Percentiles rank a stretch among this genome's conserved stretches.
These are phyloP conservation scores for Trichoderma asperelloides DNA, from an alignment of 495 filamentous ascomycete species.

Conservation along the genomic window DNA sequence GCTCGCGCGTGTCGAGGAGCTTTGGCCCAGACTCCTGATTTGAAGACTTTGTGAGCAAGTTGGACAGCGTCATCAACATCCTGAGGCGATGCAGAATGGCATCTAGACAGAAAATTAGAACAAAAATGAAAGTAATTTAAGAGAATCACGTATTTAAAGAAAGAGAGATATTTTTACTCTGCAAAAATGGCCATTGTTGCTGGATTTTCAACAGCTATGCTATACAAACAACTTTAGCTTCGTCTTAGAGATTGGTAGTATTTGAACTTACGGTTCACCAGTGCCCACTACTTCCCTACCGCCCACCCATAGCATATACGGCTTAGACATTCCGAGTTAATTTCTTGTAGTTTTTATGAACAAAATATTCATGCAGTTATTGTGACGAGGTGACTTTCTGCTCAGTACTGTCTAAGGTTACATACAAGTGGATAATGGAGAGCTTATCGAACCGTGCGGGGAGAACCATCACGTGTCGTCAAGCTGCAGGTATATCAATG, in stretches of 20 bases:
- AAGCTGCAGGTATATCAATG: not conserved
- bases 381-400: not conserved
- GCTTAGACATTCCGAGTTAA: slow-evolving; percentile 13
- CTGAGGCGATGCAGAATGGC: slow-evolving; percentile 40
- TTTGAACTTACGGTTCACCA: not conserved
- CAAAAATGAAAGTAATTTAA: not conserved
- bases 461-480: slow-evolving; percentile 6
- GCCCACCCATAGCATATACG: slow-evolving; percentile 24
- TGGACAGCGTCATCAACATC: slow-evolving; percentile 39
- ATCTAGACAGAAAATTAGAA: slow-evolving; percentile 20
- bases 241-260: not conserved
- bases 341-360: not conserved
- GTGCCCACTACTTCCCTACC: slow-evolving; percentile 19
- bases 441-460: not conserved
- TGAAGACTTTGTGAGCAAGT: slow-evolving; percentile 38
- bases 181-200: not conserved
- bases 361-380: not conserved
- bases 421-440: not conserved
- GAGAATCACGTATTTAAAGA: not conserved
- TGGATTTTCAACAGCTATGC: not conserved
- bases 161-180: not conserved
- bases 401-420: not conserved
- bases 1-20: slow-evolving; percentile 45
- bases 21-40: slow-evolving; percentile 49
- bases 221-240: not conserved